These are phyloP conservation scores for Leccinellum albellum DNA, from an alignment of 768 basidiomycete species.

Conservation along the genomic window DNA sequence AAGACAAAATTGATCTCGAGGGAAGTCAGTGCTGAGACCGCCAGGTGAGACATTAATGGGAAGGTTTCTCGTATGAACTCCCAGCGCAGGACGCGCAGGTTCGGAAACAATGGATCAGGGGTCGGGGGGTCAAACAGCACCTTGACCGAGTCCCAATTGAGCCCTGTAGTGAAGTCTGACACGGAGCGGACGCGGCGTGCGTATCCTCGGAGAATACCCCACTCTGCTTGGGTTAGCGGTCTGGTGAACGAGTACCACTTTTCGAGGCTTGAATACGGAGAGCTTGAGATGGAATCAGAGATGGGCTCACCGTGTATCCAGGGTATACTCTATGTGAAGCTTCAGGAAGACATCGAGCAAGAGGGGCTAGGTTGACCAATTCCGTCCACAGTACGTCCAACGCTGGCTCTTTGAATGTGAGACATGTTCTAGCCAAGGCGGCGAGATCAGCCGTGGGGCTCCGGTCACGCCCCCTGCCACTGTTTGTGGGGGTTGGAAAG, in stretches of 20 bases:
- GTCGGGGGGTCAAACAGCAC: slow-evolving; percentile 14
- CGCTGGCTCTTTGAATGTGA: slow-evolving; percentile 17
- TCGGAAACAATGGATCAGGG: slow-evolving; percentile 15
- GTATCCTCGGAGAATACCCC: slow-evolving; percentile 4
- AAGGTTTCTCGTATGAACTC: slow-evolving; percentile 15
- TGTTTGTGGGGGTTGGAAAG: background rate
- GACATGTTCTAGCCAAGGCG: slow-evolving; percentile 14
- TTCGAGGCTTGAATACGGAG: background rate
- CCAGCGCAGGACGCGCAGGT: slow-evolving; percentile 20
- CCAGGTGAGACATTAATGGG: slow-evolving; percentile 13
- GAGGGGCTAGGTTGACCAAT: slow-evolving; percentile 8
- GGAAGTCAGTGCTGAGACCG: slow-evolving; percentile 13
- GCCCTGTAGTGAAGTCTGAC: slow-evolving; percentile 9
- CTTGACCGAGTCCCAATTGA: slow-evolving; percentile 12
- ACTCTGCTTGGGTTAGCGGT: slow-evolving; percentile 1
- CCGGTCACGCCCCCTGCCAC: background rate
- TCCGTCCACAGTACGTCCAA: slow-evolving; percentile 17
- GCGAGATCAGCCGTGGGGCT: slow-evolving; percentile 7
- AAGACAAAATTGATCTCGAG: slow-evolving; percentile 20
- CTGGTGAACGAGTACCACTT: slow-evolving; percentile 9
- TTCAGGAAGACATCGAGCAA: slow-evolving; percentile 11
- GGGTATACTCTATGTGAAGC: background rate
- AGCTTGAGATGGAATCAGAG: background rate
- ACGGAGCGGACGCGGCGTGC: slow-evolving; percentile 6
- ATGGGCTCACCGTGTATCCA: background rate